Percentiles rank a stretch among this genome's conserved stretches.
Conservation (phyloP, 1,139 yeast species). For the Meyerozyma guilliermondii region DNA sequence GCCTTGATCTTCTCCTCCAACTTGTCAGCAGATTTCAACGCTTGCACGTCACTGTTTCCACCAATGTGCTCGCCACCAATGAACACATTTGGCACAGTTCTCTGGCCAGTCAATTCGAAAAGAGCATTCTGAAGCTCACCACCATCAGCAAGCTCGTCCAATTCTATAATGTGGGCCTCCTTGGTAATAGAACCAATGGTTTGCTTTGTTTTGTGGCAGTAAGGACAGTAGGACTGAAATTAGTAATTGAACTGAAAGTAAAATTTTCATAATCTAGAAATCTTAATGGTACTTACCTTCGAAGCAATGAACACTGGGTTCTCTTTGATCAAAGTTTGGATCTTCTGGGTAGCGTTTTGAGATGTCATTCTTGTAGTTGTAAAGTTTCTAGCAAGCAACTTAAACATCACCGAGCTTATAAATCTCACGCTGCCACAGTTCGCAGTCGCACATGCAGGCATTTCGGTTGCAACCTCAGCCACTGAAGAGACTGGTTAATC, state of each 20-base stretch:
- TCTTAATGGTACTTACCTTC: conserved; percentile 39
- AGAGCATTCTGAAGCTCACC: conserved; percentile 71
- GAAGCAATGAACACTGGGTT: conserved; percentile 82
- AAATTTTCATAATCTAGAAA: background rate
- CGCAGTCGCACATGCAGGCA: background rate
- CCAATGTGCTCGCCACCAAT: conserved; percentile 91
- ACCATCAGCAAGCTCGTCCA: conserved; percentile 46
- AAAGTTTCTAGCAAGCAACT: background rate
- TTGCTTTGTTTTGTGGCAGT: conserved; percentile 60
- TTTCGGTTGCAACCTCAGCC: background rate
- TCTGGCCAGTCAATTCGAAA: conserved; percentile 74
- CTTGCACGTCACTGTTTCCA: conserved; percentile 85
- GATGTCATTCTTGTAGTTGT: conserved; percentile 18
- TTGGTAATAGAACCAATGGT: conserved; percentile 47
- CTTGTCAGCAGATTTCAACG: conserved; percentile 36
- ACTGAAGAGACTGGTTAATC: too few relatives aligned
- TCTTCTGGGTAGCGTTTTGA: conserved; percentile 50
- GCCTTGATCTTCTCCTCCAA: conserved; percentile 36
- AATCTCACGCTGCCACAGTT: background rate
- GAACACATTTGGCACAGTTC: conserved; percentile 89
- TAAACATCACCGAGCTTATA: background rate
- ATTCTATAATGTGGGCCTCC: conserved; percentile 61
- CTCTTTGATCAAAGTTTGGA: conserved; percentile 58
- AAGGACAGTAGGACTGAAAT: conserved; percentile 53
- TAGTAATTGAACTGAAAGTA: conserved; percentile 11